Evolutionary conservation across 2,329 filamentous ascomycete genomes (phyloP).

Genomic region (Lachnellula willkommii): DNA sequence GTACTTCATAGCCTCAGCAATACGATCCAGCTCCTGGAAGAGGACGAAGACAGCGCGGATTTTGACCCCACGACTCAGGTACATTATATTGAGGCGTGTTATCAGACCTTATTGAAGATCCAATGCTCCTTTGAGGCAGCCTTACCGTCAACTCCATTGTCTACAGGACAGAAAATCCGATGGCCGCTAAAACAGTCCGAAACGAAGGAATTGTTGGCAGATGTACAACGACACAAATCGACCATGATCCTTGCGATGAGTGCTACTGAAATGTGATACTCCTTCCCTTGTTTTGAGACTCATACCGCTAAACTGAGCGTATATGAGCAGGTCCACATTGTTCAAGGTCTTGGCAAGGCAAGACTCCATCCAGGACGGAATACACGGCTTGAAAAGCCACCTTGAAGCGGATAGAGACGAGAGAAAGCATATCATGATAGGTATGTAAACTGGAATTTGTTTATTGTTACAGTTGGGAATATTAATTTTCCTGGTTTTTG

Average conservation of each 20-base stretch:
- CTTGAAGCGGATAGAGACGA: background rate
- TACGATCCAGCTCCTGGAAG: background rate
- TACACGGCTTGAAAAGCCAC: background rate
- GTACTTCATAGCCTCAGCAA: constrained; percentile 8
- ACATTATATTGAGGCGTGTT: constrained; percentile 13
- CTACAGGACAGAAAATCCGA: constrained; percentile 2
- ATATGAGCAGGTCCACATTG: background rate
- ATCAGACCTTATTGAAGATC: constrained; percentile 9
- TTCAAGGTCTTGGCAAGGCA: background rate
- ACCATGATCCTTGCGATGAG: constrained; percentile 14
- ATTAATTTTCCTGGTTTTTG: too few relatives aligned
- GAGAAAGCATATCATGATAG: background rate
- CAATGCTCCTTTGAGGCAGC: constrained; percentile 2
- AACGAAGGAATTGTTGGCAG: constrained; percentile 8
- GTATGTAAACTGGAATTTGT: too few relatives aligned
- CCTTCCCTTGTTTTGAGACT: too few relatives aligned
- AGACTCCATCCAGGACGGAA: background rate
- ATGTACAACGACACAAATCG: constrained; percentile 16
- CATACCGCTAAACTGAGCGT: too few relatives aligned
- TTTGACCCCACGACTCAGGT: constrained; percentile 6
- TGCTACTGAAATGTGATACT: constrained; percentile 8
- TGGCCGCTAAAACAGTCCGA: constrained; percentile 12
- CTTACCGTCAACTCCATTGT: background rate
- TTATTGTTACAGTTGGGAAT: too few relatives aligned
- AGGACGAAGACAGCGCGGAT: background rate